Evolutionary conservation across 2,329 filamentous ascomycete genomes (phyloP), one percentile per base, ranked within the genome.

Genomic region (Teratosphaeria nubilosa): DNA sequence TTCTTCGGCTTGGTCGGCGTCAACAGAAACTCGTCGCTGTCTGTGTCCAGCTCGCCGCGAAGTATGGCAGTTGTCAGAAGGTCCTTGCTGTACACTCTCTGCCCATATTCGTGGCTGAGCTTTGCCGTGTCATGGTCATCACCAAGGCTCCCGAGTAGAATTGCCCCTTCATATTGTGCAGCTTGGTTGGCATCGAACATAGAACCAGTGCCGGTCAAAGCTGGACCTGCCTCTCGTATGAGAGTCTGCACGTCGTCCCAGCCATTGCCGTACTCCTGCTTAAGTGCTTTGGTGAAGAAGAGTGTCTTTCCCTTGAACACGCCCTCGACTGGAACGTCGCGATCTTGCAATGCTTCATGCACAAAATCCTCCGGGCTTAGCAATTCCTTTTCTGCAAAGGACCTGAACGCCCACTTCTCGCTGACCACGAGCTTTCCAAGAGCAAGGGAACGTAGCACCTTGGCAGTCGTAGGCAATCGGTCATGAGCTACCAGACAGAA

Each of bases 231-330:
- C 4, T 70, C 68, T 34, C 66, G 68, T 22, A 68, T 70, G 0
- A 79, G 68, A 4, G 69, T 62, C 34, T 73, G 67, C 5, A 79
- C 69, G n/a, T 75, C 72, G 1, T 62, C 57, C 60, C 75, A 78
- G 2, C 66, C 66, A 2, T 72, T 70, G 5, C 65, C 67, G n/a
- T 72, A 70, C n/a, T 67, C 64, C 22, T 64, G 66, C 41, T 70
- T 70, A 16, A 76, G 66, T 2, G 70, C 65, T 10, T 70, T 70
- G 0, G 78, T 80, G 66, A 80, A 75, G 63, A 78, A 81, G 27
- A 82, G 69, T 6, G 72, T 75, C 62, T 76, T 77, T 59, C 76
- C 76, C 65, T 84, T 82, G 0, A 81, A 75, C 57, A 77, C 76
- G 51, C 72, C 69, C 1, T 75, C 69, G 37, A 70, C 62, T 5